Conservation (phyloP, 2,329 filamentous ascomycete genomes). For the Chaetomiaceae sp. region DNA sequence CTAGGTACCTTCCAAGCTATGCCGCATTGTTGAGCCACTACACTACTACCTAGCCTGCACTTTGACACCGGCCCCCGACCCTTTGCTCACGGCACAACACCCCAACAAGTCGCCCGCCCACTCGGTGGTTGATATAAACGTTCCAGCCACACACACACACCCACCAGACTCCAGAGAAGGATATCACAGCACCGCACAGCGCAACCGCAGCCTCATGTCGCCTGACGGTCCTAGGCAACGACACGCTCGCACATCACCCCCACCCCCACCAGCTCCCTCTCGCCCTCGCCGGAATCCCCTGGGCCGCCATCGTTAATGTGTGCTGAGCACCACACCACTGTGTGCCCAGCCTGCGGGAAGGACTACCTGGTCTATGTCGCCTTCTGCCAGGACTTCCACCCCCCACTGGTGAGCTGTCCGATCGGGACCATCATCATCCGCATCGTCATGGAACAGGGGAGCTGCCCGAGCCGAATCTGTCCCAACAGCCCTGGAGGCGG, state of each 20-base stretch:
- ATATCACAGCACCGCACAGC: no score
- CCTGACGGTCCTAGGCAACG: background rate
- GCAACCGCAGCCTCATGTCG: slow-evolving; percentile 13
- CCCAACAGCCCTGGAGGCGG: slow-evolving; percentile 53
- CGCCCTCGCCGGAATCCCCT: slow-evolving; percentile 1
- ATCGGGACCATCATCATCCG: slow-evolving; percentile 34
- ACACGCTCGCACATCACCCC: slow-evolving; percentile 3
- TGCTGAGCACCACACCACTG: slow-evolving; percentile 46
- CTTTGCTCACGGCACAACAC: no score
- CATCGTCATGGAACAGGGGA: slow-evolving; percentile 45
- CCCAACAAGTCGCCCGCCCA: no score
- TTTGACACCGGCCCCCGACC: no score
- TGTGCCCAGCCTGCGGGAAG: slow-evolving; percentile 56
- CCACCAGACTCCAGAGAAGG: background rate
- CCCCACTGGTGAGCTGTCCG: slow-evolving; percentile 44
- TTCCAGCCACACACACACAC: slow-evolving; percentile 1
- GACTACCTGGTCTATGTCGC: slow-evolving; percentile 52
- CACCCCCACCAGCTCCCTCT: background rate
- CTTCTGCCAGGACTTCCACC: slow-evolving; percentile 48
- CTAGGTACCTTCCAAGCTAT: no score
- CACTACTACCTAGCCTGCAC: no score
- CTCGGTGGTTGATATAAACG: background rate
- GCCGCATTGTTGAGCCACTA: no score
- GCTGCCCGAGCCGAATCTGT: slow-evolving; percentile 54
- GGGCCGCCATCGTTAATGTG: slow-evolving; percentile 45